Base-by-base conservation (phyloP, 192 early-diverging fungal species). In the Chytriomyces sp. region DNA sequence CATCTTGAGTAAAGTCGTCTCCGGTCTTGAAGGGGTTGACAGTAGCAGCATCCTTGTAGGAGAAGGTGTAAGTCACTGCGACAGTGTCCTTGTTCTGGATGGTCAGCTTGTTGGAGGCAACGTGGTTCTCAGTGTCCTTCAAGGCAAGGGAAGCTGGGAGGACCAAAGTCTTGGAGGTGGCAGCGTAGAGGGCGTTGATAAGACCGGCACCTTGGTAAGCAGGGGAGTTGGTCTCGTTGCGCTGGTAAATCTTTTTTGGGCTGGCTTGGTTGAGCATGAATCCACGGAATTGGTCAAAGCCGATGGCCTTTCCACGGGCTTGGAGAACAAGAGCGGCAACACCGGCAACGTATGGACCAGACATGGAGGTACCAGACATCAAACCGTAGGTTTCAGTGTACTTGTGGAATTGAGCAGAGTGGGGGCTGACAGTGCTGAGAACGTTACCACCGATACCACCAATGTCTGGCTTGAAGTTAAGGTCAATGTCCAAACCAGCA, bases 181-280 rank as follows among this genome's bases (percentile, higher is more conserved):
- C 46, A 5, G 94, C 88, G 45, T 86, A 69, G 53, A 80, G 84
- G 50, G 93, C 74, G 80, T 94, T 87, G 44, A 97, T 82, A 35
- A 96, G 82, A 16, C 95, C 95, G 46, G 82, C 83, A 13, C 93
- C 93, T 76, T 92, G 91, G 61, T 81, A 84, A 72, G 87, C 83
- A 11, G 91, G 88, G 23, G 90, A 86, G 6, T 88, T 88, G 23
- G 83, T 77, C 26, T 71, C 67, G 18, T 74, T 78, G 44, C 71
- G 80, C 61, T 79, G 74, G 47, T 65, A 81, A 60, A 86, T 76
- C 9, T 8, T 13, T 13, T 13, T 64, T 6, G 63, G 20, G 11
- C 28, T 64, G 7, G 64, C 64, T 8, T 26, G n/a, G 28, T 64
- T 64, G 18, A 13, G n/a, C 11, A 64, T 26, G 5, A 24, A 64